phyloP scores from a whole-genome alignment of 805 yeast genomes.

The Saturnispora sekii region DNA sequence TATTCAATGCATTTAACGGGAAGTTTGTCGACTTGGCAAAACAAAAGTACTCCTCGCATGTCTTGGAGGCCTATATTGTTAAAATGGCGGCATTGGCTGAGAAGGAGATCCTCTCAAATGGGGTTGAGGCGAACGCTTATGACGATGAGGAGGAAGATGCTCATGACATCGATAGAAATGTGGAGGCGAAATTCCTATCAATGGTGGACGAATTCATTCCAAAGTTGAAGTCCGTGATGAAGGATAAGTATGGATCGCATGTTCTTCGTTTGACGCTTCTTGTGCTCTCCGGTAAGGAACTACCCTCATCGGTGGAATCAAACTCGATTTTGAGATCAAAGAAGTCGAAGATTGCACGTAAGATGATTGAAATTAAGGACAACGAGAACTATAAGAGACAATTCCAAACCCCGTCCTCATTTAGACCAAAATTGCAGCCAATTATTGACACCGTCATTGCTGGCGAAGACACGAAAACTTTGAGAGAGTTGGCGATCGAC shows the following conservation, averaged over 20 bases:
- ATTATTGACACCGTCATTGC: slow-evolving; percentile 34
- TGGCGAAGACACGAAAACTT: slow-evolving; percentile 31
- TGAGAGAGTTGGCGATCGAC: slow-evolving; percentile 70
- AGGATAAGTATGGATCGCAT: slow-evolving; percentile 83
- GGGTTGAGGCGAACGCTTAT: slow-evolving; percentile 29
- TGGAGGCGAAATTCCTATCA: slow-evolving; percentile 56
- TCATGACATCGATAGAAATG: slow-evolving; percentile 36
- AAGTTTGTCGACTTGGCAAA: slow-evolving; percentile 67
- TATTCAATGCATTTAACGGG: slow-evolving; percentile 62
- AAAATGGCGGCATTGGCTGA: slow-evolving; percentile 68
- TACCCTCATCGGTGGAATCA: slow-evolving; percentile 62
- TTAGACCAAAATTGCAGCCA: slow-evolving; percentile 49
- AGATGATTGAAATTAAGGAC: slow-evolving; percentile 83
- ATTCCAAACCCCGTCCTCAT: slow-evolving; percentile 62
- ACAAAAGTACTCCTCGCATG: slow-evolving; percentile 92
- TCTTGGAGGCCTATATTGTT: slow-evolving; percentile 75
- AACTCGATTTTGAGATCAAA: slow-evolving; percentile 74
- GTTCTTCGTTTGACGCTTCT: slow-evolving; percentile 65
- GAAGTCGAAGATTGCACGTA: slow-evolving; percentile 79
- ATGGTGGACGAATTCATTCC: slow-evolving; percentile 63
- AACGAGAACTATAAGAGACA: slow-evolving; percentile 58
- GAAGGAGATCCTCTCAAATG: slow-evolving; percentile 50
- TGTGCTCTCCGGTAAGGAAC: slow-evolving; percentile 63
- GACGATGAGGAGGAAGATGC: slow-evolving; percentile 28
- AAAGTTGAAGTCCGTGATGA: slow-evolving; percentile 46